Evolutionary conservation across 352 stramenopile species (phyloP).

Genomic region (Phytophthora ramorum): DNA sequence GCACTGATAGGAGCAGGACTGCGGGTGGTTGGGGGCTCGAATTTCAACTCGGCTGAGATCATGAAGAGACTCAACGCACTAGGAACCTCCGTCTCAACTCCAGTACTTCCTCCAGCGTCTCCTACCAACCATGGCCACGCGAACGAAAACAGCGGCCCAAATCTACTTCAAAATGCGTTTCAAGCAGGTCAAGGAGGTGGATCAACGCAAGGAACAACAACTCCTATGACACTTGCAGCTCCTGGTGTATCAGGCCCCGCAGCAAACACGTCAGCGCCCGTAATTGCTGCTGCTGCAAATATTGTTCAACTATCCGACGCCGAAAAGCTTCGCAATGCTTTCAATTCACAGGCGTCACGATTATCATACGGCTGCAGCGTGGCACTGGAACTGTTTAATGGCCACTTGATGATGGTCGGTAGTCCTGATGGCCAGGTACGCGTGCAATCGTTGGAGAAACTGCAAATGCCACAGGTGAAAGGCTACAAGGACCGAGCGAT

Average conservation of each 20-base stretch:
- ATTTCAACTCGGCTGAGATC: slow-evolving; percentile 54
- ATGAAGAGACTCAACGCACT: slow-evolving; percentile 63
- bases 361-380: slow-evolving; percentile 77
- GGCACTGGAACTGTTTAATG: slow-evolving; percentile 78
- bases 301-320: slow-evolving; percentile 46
- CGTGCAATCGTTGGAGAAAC: slow-evolving; percentile 66
- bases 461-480: slow-evolving; percentile 58
- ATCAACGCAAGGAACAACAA: background rate
- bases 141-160: slow-evolving; percentile 4
- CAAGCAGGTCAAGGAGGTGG: background rate
- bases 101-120: slow-evolving; percentile 22
- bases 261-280: background rate
- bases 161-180: background rate
- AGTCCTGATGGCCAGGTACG: slow-evolving; percentile 67
- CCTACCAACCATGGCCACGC: slow-evolving; percentile 13
- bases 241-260: background rate
- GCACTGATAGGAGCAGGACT: slow-evolving; percentile 11
- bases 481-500: slow-evolving; percentile 63
- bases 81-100: slow-evolving; percentile 50
- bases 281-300: background rate
- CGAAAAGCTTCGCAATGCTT: slow-evolving; percentile 74
- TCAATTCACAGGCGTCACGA: slow-evolving; percentile 67
- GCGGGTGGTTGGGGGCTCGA: slow-evolving; percentile 7
- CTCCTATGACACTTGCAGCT: slow-evolving; percentile 1
- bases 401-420: slow-evolving; percentile 73